Evolutionary conservation across 805 yeast species (phyloP).

Genomic region (Lipomyces yamanashiensis): DNA sequence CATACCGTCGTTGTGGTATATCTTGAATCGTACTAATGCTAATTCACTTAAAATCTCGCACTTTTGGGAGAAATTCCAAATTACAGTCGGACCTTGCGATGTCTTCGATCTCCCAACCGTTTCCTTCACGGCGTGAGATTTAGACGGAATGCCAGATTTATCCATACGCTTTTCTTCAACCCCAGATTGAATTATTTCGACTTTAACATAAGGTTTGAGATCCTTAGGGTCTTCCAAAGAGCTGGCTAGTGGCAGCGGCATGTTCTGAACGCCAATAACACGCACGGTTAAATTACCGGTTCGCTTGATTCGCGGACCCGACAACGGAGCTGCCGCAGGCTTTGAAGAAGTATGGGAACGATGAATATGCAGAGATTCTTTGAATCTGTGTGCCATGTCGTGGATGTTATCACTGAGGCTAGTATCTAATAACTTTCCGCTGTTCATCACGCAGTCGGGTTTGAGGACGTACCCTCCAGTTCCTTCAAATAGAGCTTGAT

Average conservation of each 20-base stretch:
- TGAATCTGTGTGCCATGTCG: constrained; percentile 7
- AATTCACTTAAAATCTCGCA: constrained; percentile 12
- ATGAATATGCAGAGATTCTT: background rate
- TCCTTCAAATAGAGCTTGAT: constrained; percentile 68
- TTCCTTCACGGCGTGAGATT: constrained; percentile 10
- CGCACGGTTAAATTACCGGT: constrained; percentile 10
- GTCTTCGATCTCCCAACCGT: constrained; percentile 6
- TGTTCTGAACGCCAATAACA: constrained; percentile 16
- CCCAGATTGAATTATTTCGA: constrained; percentile 12
- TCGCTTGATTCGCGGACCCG: constrained; percentile 4
- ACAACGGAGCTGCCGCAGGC: background rate
- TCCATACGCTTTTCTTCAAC: constrained; percentile 13
- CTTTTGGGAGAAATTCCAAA: constrained; percentile 5
- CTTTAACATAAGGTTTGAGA: constrained; percentile 17
- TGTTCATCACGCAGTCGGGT: constrained; percentile 4
- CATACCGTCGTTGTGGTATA: constrained; percentile 20
- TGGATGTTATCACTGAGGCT: constrained; percentile 1
- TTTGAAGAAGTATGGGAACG: background rate
- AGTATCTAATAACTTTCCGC: constrained; percentile 1
- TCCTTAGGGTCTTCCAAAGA: constrained; percentile 1
- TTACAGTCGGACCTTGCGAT: constrained; percentile 7
- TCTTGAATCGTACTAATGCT: constrained; percentile 17
- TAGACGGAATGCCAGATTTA: constrained; percentile 5
- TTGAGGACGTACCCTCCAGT: constrained; percentile 22
- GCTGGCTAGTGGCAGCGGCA: constrained; percentile 16